Conservation (phyloP, 108 stramenopile species). For the Nannochloropsis gaditana region DNA sequence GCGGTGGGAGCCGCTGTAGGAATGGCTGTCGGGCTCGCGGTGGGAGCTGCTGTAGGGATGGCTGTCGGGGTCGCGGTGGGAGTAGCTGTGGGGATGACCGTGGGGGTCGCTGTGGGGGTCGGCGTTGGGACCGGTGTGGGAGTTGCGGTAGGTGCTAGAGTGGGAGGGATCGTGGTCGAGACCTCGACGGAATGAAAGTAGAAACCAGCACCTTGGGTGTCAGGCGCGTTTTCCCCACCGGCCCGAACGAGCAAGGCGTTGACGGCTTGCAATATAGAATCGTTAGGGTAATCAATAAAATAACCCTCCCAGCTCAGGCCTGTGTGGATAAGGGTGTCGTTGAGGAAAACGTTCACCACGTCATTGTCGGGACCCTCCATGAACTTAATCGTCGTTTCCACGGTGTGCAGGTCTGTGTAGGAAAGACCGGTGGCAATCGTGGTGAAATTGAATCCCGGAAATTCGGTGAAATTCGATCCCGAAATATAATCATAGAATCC, state of each 20-base stretch:
- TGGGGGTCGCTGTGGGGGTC: too few species aligned
- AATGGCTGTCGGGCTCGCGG: too few species aligned
- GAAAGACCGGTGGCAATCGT: neutral
- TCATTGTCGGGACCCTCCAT: neutral
- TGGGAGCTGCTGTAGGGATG: too few species aligned
- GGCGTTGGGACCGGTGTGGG: neutral
- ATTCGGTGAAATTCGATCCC: neutral
- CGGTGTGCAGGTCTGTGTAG: neutral
- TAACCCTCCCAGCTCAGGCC: neutral
- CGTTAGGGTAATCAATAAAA: neutral
- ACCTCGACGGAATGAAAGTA: neutral
- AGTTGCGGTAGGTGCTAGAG: neutral
- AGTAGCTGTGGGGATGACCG: too few species aligned
- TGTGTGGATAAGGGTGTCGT: neutral
- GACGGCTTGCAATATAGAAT: neutral
- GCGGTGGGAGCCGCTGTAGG: too few species aligned
- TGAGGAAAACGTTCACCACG: neutral
- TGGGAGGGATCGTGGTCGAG: neutral
- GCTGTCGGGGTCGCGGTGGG: too few species aligned
- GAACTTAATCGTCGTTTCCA: neutral
- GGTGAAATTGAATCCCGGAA: neutral
- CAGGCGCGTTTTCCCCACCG: neutral
- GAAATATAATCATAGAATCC: neutral
- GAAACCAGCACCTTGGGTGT: neutral
- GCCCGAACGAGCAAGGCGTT: neutral